Evolutionary conservation across 495 filamentous ascomycete species (phyloP), one percentile per base, ranked within the genome.

Genomic region (Penicillium parvum): DNA sequence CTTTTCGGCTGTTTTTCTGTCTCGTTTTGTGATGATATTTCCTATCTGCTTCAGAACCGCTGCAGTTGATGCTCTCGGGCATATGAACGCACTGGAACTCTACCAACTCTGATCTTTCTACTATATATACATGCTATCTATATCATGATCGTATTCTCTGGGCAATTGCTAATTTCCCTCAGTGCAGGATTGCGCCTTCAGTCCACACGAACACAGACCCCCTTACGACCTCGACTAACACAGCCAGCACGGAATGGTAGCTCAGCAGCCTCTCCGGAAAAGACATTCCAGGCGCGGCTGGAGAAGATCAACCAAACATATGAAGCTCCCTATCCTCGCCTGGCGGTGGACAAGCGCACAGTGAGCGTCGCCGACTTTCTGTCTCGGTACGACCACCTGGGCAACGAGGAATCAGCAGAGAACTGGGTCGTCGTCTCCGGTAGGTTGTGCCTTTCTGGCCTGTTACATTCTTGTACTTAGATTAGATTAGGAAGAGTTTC

Each of bases 31-130:
- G 78, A 81, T 75, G 78, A 82, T 61, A 61, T 67, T 64, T 57
- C 55, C 54, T 48, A 54, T 50, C 53, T 62, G 59, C 62, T 66
- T 55, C 71, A 82, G 90, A 95, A 96, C 89, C 90, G 89, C 88
- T 95, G 90, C 90, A 86, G 85, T 81, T 90, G 87, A 92, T 79
- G 76, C 76, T 61, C 53, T 58, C 48, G 63, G 56, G 51, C 55
- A 58, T 49, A 59, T 74, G 71, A 74, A 61, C 62, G 50, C 43
- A 64, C 47, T 36, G 62, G 63, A 35, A 65, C 42, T 49, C 38
- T 40, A 52, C 29, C 37, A 50, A 43, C 26, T 47, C 56, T 55
- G 52, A 52, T 33, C 29, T 45, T 44, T 38, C 18, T 44, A 41
- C 29, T 37, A 35, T 39, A 42, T 40, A 50, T 22, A 19, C 37